These are phyloP conservation scores for Gorgonomyces haynaldii DNA, from an alignment of 192 early-diverging fungal species.

Conservation along the genomic window DNA sequence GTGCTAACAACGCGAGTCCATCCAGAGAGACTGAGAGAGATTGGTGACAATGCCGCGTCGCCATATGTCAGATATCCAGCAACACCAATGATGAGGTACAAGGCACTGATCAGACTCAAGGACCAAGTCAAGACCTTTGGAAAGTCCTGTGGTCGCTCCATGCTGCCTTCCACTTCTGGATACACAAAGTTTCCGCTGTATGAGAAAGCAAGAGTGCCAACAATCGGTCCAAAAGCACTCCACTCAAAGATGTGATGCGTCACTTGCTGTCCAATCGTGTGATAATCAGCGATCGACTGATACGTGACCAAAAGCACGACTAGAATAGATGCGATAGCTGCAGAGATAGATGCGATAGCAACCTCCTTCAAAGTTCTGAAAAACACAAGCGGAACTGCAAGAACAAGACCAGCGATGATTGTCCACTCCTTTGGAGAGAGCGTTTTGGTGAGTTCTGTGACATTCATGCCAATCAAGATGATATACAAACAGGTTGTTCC, in stretches of 20 bases:
- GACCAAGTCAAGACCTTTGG: constrained; percentile 50
- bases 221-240: constrained; percentile 57
- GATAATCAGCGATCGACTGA: constrained; percentile 38
- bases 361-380: constrained; percentile 74
- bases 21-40: constrained; percentile 59
- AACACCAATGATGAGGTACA: constrained; percentile 58
- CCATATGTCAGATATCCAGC: constrained; percentile 70
- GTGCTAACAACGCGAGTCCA: constrained; percentile 20
- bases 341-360: constrained; percentile 61
- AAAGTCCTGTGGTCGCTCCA: constrained; percentile 60
- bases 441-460: constrained; percentile 43
- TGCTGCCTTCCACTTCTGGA: constrained; percentile 72
- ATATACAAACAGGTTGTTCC: constrained; percentile 41
- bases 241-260: constrained; percentile 32
- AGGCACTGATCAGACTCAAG: constrained; percentile 50
- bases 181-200: constrained; percentile 76
- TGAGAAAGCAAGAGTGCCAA: constrained; percentile 72
- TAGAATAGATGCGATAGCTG: constrained; percentile 58
- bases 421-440: constrained; percentile 51
- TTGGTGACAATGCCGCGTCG: constrained; percentile 49
- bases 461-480: constrained; percentile 62
- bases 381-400: constrained; percentile 61
- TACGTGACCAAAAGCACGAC: constrained; percentile 60
- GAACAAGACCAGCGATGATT: constrained; percentile 39
- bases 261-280: constrained; percentile 33